Base-by-base conservation (phyloP, 2,329 filamentous ascomycete species). In the Colletotrichum karsti region DNA sequence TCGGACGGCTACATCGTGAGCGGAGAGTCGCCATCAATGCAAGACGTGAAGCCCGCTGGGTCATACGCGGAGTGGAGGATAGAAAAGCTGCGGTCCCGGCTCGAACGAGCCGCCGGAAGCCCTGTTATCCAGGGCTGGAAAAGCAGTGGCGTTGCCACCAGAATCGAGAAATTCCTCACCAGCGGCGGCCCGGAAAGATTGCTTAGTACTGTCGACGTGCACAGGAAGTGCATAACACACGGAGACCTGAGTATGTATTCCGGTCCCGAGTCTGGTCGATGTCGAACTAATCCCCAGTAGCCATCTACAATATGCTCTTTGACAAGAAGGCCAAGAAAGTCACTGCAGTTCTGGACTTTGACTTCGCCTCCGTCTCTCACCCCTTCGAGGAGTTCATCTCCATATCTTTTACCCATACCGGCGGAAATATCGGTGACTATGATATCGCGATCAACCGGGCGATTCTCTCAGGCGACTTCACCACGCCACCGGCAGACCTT, bases 281-380 rank as follows among this genome's bases (percentile, higher is more conserved):
- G 28, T 30, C 28, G 9, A 30, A 56, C 37, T 56, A 9, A 41
- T 41, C 22, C 13, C 12, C 13, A 30, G 9, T 42, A 75, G 74
- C 72, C 1, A 73, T 55, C 44, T 72, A 74, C 46, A 76, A 77
- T 54, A 65, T 76, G 30, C 69, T 76, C 9, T 75, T 63, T 54
- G 72, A 77, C 41, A 58, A 35, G 12, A 51, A 28, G 1, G 64
- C 71, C 15, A 69, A 72, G 15, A 63, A 63, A 26, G 63, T 76
- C 24, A 74, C 72, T 1, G 75, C 63, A 3, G 18, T 76, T 12
- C 56, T 77, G 1, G 75, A 76, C 57, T 76, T 75, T 50, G 74
- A 76, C 66, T 76, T 56, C 22, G 67, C 73, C 15, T 50, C 15
- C 5, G 41, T 76, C 10, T 61, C 69, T 3, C 71, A 76, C 54